These are phyloP conservation scores for Tricholoma saponaceum DNA, from an alignment of 768 basidiomycete genomes.

Conservation along the genomic window DNA sequence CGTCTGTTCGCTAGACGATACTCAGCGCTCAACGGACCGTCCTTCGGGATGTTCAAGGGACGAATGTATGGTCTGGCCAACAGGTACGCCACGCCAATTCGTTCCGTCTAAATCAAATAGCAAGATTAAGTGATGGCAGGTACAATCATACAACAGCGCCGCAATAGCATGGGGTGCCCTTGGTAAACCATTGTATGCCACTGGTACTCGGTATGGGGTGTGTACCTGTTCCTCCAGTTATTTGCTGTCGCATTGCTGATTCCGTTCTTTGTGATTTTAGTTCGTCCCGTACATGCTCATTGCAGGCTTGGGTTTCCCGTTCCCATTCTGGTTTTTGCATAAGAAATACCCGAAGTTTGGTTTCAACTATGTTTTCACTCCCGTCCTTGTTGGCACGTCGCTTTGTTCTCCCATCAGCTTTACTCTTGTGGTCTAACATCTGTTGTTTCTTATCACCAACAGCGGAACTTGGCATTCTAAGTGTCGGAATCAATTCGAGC, in stretches of 20 bases:
- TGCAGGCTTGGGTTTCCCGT: slow-evolving; percentile 43
- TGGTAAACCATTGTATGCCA: slow-evolving; percentile 40
- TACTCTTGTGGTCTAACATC: background rate
- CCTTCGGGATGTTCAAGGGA: slow-evolving; percentile 41
- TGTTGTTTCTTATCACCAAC: background rate
- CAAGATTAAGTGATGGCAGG: slow-evolving; percentile 10
- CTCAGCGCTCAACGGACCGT: slow-evolving; percentile 32
- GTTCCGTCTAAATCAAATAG: background rate
- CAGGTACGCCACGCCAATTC: slow-evolving; percentile 23
- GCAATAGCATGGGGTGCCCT: slow-evolving; percentile 57
- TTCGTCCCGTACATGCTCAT: slow-evolving; percentile 42
- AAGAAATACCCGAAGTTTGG: slow-evolving; percentile 40
- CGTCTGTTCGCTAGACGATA: slow-evolving; percentile 14
- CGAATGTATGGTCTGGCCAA: slow-evolving; percentile 54
- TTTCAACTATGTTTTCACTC: slow-evolving; percentile 41
- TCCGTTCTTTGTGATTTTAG: slow-evolving; percentile 16
- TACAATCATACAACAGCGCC: slow-evolving; percentile 45
- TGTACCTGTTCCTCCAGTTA: slow-evolving; percentile 15
- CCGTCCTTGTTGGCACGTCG: slow-evolving; percentile 29
- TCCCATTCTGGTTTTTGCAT: slow-evolving; percentile 50
- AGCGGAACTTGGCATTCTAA: slow-evolving; percentile 1
- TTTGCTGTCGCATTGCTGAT: background rate
- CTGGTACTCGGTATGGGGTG: slow-evolving; percentile 41
- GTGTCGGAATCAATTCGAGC: background rate
- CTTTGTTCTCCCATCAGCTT: slow-evolving; percentile 23